Conservation (phyloP, 192 early-diverging fungal species). For the Allomyces arbusculus region DNA sequence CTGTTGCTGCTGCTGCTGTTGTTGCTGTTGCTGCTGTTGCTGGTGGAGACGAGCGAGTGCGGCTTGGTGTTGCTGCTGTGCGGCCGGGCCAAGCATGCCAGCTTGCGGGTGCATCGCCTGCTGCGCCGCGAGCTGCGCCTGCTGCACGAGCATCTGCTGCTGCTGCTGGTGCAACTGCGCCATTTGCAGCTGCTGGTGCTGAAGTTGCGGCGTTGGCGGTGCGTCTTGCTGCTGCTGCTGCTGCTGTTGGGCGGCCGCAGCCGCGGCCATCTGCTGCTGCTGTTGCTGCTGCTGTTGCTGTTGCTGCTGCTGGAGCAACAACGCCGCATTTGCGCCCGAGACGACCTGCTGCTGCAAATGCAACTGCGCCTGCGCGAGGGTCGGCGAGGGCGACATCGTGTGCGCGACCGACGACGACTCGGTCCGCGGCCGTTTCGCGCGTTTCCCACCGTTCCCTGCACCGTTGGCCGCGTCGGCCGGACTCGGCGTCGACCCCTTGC, state of each 20-base stretch:
- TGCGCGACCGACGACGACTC: neutral
- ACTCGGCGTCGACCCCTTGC: no score
- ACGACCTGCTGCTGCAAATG: neutral
- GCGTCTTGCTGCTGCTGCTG: no score
- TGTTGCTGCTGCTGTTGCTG: no score
- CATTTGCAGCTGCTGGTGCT: slow-evolving; percentile 8
- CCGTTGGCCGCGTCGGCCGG: no score
- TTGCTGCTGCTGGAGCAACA: no score
- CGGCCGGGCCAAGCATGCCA: neutral
- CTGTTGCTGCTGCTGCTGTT: neutral
- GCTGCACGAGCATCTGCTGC: neutral
- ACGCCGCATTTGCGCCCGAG: neutral
- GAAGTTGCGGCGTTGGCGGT: neutral
- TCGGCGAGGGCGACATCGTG: neutral
- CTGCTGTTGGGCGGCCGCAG: no score
- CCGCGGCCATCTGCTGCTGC: no score
- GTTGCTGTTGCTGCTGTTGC: neutral
- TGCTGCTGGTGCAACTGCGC: slow-evolving; percentile 1
- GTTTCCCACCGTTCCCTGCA: no score
- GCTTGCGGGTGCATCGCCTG: neutral
- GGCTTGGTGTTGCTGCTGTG: neutral
- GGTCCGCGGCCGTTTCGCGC: neutral
- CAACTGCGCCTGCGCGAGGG: neutral
- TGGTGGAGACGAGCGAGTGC: neutral
- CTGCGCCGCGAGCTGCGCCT: neutral